Evolutionary conservation across 176 grass and related monocot genomes (phyloP), one percentile per base, ranked within the genome.

Genomic region (Oryza longistaminata): DNA sequence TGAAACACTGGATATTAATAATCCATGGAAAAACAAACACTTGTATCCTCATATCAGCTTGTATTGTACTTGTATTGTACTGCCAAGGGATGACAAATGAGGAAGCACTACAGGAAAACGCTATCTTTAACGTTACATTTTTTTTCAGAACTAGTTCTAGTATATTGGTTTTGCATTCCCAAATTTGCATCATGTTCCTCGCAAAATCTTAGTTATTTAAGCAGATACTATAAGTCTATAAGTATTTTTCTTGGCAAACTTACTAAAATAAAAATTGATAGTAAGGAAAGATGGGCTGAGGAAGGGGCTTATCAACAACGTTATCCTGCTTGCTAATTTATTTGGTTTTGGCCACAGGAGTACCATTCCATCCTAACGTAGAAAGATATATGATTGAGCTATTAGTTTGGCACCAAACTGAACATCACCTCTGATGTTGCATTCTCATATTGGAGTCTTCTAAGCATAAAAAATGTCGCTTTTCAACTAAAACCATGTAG

Each of bases 391-490:
- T 70, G 21, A 71, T 27, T 40, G n/a, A 71, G 8, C 39, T 22
- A 40, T 17, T 71, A 43, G 31, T 75, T 85, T 81, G 82, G 61
- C 87, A 37, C 48, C 35, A 60, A 58, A 37, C 39, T 27, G 68
- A 64, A 75, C 55, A 83, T 88, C 73, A 78, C 42, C 31, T 78
- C 39, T 64, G 76, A 80, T 40, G 76, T n/a, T 21, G 39, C 58
- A 44, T 45, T 80, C 19, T 45, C 15, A 39, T 46, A 68, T 42
- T 49, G 37, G 27, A 85, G 27, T 40, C 70, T 68, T 62, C 21
- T 26, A 52, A 35, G 73, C 7, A 37, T 5, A 39, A 71, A 64
- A 70, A 62, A 9, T 42, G 53, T 16, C 35, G 35, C 12, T 3
- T 52, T 85, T 39, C 68, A 61, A 61, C 58, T 22, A 60, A n/a